Conservation (phyloP, 129 eudicot species). For the Gnaphalium uliginosum region DNA sequence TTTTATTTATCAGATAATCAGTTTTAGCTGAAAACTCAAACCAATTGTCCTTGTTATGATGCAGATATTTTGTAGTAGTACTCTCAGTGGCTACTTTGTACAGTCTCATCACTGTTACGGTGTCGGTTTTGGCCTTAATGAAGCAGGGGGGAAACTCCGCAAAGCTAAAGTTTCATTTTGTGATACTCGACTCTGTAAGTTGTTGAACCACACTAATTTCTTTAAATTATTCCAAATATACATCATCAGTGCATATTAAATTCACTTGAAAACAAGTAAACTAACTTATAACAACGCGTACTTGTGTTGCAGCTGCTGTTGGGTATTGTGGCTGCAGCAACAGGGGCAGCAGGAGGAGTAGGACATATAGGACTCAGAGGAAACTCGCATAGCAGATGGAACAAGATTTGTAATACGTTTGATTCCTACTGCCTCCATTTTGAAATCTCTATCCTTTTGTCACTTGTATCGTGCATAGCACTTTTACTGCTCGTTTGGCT, state of each 20-base stretch:
- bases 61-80: constrained; percentile 77
- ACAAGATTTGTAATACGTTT: constrained; percentile 51
- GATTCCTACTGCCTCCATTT: constrained; percentile 60
- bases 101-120: constrained; percentile 47
- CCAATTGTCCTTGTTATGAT: not conserved
- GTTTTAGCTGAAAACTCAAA: too few relatives aligned
- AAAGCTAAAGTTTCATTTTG: constrained; percentile 41
- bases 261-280: too few relatives aligned
- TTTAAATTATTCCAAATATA: too few relatives aligned
- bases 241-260: too few relatives aligned
- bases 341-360: constrained; percentile 73
- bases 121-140: constrained; percentile 36
- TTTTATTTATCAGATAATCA: too few relatives aligned
- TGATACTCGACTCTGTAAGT: constrained; percentile 67
- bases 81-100: constrained; percentile 56
- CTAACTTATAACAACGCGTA: not conserved
- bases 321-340: constrained; percentile 67
- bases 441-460: constrained; percentile 40
- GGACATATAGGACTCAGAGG: constrained; percentile 81
- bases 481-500: constrained; percentile 57
- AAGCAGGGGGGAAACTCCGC: constrained; percentile 43
- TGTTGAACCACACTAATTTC: not conserved
- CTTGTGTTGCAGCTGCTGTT: constrained; percentile 54
- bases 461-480: constrained; percentile 46
- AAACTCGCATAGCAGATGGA: constrained; percentile 59